These are phyloP conservation scores for Musa itinerans DNA, from an alignment of 176 grass and related monocot genomes.

Conservation along the genomic window DNA sequence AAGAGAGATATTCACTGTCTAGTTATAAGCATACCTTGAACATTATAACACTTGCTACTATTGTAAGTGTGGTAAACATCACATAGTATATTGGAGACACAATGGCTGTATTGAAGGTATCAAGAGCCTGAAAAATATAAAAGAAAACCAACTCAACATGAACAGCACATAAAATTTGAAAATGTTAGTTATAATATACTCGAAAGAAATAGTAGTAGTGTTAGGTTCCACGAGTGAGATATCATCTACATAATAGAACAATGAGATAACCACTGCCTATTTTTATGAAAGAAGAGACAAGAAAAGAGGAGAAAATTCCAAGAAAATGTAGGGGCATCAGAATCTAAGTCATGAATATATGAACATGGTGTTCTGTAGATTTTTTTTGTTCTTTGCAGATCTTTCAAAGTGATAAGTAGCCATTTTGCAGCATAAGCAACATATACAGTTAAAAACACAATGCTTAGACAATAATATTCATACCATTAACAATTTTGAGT, in stretches of 20 bases:
- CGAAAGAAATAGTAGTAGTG: background rate
- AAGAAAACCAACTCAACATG: conserved; percentile 1
- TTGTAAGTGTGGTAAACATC: conserved; percentile 96
- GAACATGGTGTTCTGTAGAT: too few relatives aligned
- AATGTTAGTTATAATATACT: background rate
- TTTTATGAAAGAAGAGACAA: background rate
- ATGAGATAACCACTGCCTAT: background rate
- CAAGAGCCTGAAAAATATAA: conserved; percentile 49
- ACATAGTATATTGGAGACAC: conserved; percentile 99
- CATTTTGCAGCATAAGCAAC: too few relatives aligned
- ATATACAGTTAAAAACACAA: too few relatives aligned
- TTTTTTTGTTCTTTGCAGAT: too few relatives aligned
- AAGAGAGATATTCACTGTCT: background rate
- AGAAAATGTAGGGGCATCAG: background rate
- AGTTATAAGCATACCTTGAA: conserved; percentile 60
- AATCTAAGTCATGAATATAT: too few relatives aligned
- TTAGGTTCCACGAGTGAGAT: background rate
- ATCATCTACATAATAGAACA: background rate
- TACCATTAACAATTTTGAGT: too few relatives aligned
- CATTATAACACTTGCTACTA: conserved; percentile 93
- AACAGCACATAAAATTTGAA: conserved; percentile 1
- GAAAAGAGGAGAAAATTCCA: background rate
- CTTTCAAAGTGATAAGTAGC: too few relatives aligned
- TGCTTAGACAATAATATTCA: too few relatives aligned
- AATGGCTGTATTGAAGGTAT: conserved; percentile 93